Conservation (phyloP, 2,329 filamentous ascomycete genomes). For the Botrytis galanthina region DNA sequence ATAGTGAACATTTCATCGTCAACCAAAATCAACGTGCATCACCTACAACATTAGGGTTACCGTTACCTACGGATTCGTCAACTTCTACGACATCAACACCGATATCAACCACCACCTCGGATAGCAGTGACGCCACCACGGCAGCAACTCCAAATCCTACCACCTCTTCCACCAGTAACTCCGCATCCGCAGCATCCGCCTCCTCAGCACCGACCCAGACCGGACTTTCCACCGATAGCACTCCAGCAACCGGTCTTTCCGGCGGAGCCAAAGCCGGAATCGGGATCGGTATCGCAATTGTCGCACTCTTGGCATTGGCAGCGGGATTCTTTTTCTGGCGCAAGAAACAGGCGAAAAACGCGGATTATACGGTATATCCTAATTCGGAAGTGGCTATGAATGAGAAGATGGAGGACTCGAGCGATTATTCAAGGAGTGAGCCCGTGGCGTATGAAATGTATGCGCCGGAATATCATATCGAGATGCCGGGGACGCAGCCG, state of each 20-base stretch:
- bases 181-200: background rate
- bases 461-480: background rate
- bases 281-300: background rate
- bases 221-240: background rate
- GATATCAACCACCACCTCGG: background rate
- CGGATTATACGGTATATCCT: background rate
- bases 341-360: background rate
- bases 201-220: background rate
- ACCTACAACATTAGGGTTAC: conserved; percentile 1
- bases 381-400: too few species aligned
- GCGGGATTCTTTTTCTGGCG: conserved; percentile 6
- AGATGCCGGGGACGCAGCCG: background rate
- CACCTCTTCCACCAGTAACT: background rate
- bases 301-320: background rate
- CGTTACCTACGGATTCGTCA: background rate
- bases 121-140: background rate
- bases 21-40: conserved; percentile 1
- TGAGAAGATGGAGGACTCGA: background rate
- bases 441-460: background rate
- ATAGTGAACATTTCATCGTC: conserved; percentile 22
- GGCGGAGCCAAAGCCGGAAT: conserved; percentile 12
- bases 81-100: background rate
- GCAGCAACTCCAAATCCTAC: background rate
- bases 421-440: background rate
- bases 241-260: background rate